Evolutionary conservation across 2,329 filamentous ascomycete species (phyloP), one percentile per base, ranked within the genome.

Genomic region (Phialemonium atrogriseum): DNA sequence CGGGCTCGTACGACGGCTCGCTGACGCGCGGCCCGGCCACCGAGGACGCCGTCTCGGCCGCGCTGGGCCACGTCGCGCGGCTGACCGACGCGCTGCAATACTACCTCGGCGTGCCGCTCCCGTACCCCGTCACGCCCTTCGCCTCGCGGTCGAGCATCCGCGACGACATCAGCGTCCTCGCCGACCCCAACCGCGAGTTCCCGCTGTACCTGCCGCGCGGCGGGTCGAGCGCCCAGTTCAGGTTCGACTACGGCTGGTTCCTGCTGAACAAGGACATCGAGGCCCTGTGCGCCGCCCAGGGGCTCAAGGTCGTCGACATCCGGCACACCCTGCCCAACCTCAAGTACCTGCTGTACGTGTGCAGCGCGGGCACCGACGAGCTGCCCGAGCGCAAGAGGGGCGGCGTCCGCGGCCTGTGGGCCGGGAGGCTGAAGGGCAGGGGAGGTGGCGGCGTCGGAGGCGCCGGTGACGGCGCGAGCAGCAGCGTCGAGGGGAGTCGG

Each of bases 211-310:
- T 76, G 0, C 68, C 68, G 0, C 59, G 70, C 3, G 71, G 73
- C 11, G 72, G 71, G 57, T 83, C 61, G n/a, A 70, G 49, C 3
- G 76, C 86, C 0, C 77, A 87, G 27, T 96, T 89, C 61, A 79
- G 89, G 3, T 96, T 96, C 55, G 89, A 96, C 47, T 98, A 96
- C 54, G 91, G 70, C 9, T 91, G 94, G 51, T 98, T 96, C 48
- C 64, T 96, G n/a, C 70, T 98, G 10, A 96, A 96, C 62, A 95
- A 96, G 58, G 68, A 96, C 50, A 88, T 98, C 34, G 88, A 96
- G 46, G 59, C 67, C 0, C 61, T 80, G 4, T 79, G 75, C 37
- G 60, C 64, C 4, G 65, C 68, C 1, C 78, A 87, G 42, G 81
- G 81, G 0, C 63, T 95, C 10, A 78, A 80, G 27, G 79, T 94